Base-by-base conservation (phyloP, 1,284 basidiomycete genomes). In the Rhodotorula sp. region DNA sequence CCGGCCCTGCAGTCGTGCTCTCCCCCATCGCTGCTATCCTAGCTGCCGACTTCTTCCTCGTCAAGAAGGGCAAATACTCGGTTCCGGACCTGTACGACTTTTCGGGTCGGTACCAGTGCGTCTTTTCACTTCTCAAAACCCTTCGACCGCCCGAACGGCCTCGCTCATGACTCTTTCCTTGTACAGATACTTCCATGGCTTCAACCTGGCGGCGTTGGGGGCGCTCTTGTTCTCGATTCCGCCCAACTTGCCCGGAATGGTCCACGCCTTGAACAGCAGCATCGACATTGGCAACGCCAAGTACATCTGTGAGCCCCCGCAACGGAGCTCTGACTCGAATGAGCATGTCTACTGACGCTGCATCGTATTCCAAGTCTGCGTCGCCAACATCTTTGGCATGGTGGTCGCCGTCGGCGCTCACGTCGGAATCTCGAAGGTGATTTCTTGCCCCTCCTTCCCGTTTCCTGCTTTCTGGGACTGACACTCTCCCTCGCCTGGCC, bases 231-330 rank as follows among this genome's bases (percentile, higher is more conserved):
- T 68, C 10, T 23, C 66, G 1, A 60, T 73, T 43, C 61, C 64
- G 31, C 74, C 74, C 12, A 73, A 73, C 64, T 31, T 75, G 34
- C 73, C 73, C 1, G 73, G 73, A 31, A 72, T 75, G 71, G 62
- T 67, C 65, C 62, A 73, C 62, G 62, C 69, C 0, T 50, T 75
- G 26, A 71, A 75, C 67, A 57, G 52, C 34, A 1, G 0, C 10
- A 50, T 75, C 66, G 59, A 67, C 21, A 71, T 71, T 34, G 69
- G 69, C 26, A 59, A 59, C 60, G 69, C 69, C 26, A 71, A 67
- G 49, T 72, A 66, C 52, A 64, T 69, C 16, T 68, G 64, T 50
- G 26, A 28, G 49, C 31, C n/a, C n/a, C n/a, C n/a, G n/a, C n/a
- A n/a, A n/a, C n/a, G n/a, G n/a, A n/a, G n/a, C n/a, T n/a, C n/a